A percentile compares a stretch with the other conserved stretches of the same genome.
These are phyloP conservation scores for Penicillium crustosum DNA, from an alignment of 2,329 filamentous ascomycete genomes.

Conservation along the genomic window DNA sequence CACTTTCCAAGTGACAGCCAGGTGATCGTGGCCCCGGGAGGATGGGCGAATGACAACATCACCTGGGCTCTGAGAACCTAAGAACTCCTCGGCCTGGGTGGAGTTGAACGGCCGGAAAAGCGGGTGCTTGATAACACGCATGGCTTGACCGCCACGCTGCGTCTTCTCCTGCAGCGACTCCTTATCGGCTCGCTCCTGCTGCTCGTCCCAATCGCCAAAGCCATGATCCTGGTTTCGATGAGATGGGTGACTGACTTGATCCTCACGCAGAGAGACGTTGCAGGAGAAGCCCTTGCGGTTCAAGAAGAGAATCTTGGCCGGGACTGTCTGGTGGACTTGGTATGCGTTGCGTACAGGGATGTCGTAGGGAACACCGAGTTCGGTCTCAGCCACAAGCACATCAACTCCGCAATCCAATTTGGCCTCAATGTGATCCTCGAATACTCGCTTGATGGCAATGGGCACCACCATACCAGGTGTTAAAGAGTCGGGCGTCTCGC, in stretches of 20 bases:
- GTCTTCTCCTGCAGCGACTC: conserved; percentile 85
- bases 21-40: conserved; percentile 90
- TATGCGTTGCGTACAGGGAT: conserved; percentile 72
- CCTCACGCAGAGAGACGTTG: conserved; percentile 81
- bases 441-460: conserved; percentile 81
- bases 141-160: conserved; percentile 77
- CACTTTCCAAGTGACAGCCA: conserved; percentile 98
- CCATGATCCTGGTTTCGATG: conserved; percentile 68
- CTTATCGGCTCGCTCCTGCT: conserved; percentile 75
- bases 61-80: conserved; percentile 79
- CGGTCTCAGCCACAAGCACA: conserved; percentile 77
- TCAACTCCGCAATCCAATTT: conserved; percentile 94
- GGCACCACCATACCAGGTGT: conserved; percentile 90
- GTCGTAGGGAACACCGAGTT: conserved; percentile 71
- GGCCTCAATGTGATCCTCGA: conserved; percentile 88
- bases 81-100: conserved; percentile 86
- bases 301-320: conserved; percentile 82
- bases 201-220: conserved; percentile 82
- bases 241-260: conserved; percentile 72
- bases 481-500: conserved; percentile 81
- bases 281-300: conserved; percentile 83
- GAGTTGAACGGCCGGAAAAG: conserved; percentile 93
- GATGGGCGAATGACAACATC: conserved; percentile 95
- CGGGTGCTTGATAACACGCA: conserved; percentile 96
- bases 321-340: conserved; percentile 76